Base-by-base conservation (phyloP, 768 basidiomycete species). In the Lactarius tabidus region DNA sequence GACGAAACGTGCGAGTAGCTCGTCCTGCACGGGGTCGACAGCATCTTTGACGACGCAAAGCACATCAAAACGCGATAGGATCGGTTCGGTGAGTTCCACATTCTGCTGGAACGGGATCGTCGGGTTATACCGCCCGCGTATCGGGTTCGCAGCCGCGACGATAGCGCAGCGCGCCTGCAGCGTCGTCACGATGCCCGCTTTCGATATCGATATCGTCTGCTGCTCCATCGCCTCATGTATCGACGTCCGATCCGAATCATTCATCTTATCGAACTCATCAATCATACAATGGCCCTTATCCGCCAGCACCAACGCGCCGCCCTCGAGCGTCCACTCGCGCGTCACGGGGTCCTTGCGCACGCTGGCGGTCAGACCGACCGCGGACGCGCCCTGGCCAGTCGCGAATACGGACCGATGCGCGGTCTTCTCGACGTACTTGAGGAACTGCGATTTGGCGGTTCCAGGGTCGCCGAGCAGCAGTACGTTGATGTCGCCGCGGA, bases 211-310 rank as follows among this genome's bases (percentile, higher is more conserved):
- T 70, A 99, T 99, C 15, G 93, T 91, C 75, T 98, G 97, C 77
- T 99, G 97, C 74, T 99, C 97, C 97, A 99, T 99, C 1, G 97
- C 97, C 75, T 99, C 97, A 80, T 98, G 97, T 72, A 99, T 98
- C 5, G 95, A 97, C 18, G 95, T 98, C 71, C 96, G 83, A 75
- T 99, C 96, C 18, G 93, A 84, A 72, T 98, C 97, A 77, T 98
- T 98, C 97, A 99, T 99, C 81, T 99, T 99, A 80, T 99, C 97
- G 75, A 99, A 98, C 75, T 98, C 97, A 77, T 99, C 97, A 70
- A 99, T 99, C 41, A 98, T 80, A 73, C 97, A 98, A 31, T 90
- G 93, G 15, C 97, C 97, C 77, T 96, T 97, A 78, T 99, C 97
- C 2, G 97, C 97, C 23, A 99, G 81, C n/a, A 99, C 97, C 12